Conservation (phyloP, 306 rosid genomes). For the Lathyrus sativus region DNA sequence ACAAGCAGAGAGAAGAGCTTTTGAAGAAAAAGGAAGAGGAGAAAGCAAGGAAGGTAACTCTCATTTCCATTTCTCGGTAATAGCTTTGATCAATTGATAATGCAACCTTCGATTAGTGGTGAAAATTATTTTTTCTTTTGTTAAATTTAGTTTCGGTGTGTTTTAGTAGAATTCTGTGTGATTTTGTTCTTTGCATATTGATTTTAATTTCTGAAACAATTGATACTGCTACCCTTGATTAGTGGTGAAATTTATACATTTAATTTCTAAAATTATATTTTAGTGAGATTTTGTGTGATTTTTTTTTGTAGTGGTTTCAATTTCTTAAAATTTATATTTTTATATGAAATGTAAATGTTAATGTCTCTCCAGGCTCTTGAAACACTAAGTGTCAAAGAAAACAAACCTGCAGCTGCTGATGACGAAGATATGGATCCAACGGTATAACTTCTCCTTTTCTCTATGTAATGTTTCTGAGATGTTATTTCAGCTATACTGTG, state of each 20-base stretch:
- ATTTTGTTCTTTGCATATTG: slow-evolving; percentile 4
- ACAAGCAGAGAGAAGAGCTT: slow-evolving; percentile 74
- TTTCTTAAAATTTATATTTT: background rate
- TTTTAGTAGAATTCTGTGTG: background rate
- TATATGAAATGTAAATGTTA: background rate
- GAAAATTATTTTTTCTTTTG: background rate
- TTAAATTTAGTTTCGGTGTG: background rate
- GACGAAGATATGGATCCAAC: slow-evolving; percentile 95
- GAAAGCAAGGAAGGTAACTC: slow-evolving; percentile 62
- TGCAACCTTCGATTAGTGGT: background rate
- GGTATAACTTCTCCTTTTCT: slow-evolving; percentile 40
- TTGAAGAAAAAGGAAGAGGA: slow-evolving; percentile 77
- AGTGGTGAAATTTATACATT: background rate
- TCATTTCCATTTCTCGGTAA: background rate
- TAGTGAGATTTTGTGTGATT: background rate
- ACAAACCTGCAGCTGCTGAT: slow-evolving; percentile 53
- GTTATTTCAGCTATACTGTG: slow-evolving; percentile 5
- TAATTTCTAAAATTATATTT: background rate
- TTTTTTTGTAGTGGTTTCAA: background rate
- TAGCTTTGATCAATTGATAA: background rate
- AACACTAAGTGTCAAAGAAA: slow-evolving; percentile 45
- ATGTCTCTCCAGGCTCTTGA: slow-evolving; percentile 58
- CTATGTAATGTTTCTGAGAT: background rate
- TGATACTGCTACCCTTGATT: background rate
- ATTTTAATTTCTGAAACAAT: slow-evolving; percentile 10